Conservation (phyloP, 2,329 filamentous ascomycete genomes). For the Pyricularia sp. region DNA sequence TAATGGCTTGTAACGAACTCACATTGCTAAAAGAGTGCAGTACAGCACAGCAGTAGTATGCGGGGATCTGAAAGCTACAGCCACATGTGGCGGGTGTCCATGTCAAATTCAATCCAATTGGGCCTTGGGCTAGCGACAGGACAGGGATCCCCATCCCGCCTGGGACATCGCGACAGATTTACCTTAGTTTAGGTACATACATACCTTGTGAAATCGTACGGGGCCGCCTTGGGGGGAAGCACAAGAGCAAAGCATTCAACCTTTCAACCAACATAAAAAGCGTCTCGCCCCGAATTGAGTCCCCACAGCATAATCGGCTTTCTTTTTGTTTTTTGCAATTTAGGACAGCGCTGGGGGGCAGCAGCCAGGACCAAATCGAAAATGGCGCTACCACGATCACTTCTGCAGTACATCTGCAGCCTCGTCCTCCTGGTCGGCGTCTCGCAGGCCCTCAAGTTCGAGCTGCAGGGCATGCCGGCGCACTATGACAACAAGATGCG, state of each 20-base stretch:
- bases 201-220: not conserved
- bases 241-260: not conserved
- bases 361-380: not conserved
- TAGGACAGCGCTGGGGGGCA: not conserved
- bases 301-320: too few relatives aligned
- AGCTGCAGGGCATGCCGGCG: conserved; percentile 60
- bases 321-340: too few relatives aligned
- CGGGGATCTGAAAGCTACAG: not conserved
- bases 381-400: conserved; percentile 21
- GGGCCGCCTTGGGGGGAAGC: not conserved
- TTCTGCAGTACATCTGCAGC: conserved; percentile 51
- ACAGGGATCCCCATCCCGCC: conserved; percentile 1
- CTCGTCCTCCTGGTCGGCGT: conserved; percentile 45
- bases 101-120: too few relatives aligned
- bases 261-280: not conserved
- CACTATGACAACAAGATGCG: conserved; percentile 63
- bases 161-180: conserved; percentile 7
- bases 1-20: not conserved
- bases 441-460: conserved; percentile 78
- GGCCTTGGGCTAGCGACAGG: not conserved
- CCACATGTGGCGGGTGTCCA: not conserved
- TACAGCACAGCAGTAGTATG: not conserved
- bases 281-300: not conserved
- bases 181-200: not conserved
- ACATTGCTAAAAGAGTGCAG: too few relatives aligned